Evolutionary conservation across 495 filamentous ascomycete species (phyloP), one percentile per base, ranked within the genome.

Genomic region (Penicillium waksmanii): DNA sequence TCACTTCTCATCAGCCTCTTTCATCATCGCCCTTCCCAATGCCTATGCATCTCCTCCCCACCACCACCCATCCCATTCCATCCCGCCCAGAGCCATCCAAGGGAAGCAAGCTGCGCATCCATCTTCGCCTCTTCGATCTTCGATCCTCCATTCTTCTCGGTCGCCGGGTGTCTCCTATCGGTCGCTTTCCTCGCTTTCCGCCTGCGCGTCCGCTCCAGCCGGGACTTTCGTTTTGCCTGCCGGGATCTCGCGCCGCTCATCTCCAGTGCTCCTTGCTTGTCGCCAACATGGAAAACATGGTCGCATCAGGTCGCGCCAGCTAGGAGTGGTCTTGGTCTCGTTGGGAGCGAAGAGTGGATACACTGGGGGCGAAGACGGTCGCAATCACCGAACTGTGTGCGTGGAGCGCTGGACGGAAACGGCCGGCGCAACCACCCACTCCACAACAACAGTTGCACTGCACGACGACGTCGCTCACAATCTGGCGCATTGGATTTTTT

Each of bases 381-480:
- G 67, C 62, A 70, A 68, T 60, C 55, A 57, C 34, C 55, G 11
- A 57, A 43, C 31, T 9, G 27, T 31, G 27, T 31, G 27, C 8
- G 27, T 40, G 31, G 55, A 40, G 54, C 60, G 35, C 36, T 66
- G 44, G 60, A 66, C 66, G 68, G 63, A 71, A 71, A 66, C 66
- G 68, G 66, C 55, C 63, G 53, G 65, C 64, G 61, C 64, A 62
- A 38, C 18, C 54, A 49, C 49, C 42, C 49, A 46, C 21, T 53
- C 34, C 43, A 38, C 15, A 42, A 31, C 13, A 7, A 19, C 49
- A 51, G 38, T 50, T 35, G 5, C 46, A 11, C 46, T 48, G 27
- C 27, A 31, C 46, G 9, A 13, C 46, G 48, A 33, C 52, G 34
- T 19, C 46, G 10, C 46, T 48, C 46, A 9, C 27, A 3, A 5